Base-by-base conservation (phyloP, 768 basidiomycete species). In the Pleurotus ostreatus region DNA sequence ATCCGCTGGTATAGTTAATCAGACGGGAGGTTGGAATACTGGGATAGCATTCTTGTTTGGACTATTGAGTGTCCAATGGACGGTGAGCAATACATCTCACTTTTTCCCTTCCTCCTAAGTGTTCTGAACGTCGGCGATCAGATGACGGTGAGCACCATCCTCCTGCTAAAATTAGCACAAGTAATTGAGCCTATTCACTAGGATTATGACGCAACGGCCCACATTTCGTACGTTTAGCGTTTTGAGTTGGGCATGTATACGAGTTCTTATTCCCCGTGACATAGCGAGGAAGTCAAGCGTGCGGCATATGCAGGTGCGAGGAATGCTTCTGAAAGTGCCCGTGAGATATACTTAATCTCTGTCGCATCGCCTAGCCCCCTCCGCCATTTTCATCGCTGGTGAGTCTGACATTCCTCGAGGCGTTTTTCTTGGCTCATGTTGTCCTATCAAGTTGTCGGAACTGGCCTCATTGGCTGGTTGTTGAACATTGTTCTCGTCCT, bases 1-100 rank as follows among this genome's bases (percentile, higher is more conserved):
- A 12, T 76, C 82, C 22, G 77, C 68, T 3, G 89, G 89, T n/a
- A 67, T 91, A 49, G 71, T 83, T 46, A 96, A 96, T 67, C 81
- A 85, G 62, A 87, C 91, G 0, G 89, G 90, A 25, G 92, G 87
- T 57, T 86, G 84, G 80, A 86, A 84, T 61, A 81, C 78, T 40
- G 92, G 92, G 0, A 74, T 95, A 44, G 86, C 91, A 0, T 93
- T 94, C 74, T 73, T 92, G 18, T 86, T 96, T 61, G 93, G 92
- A 22, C 70, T 94, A 49, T 76, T 94, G 25, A 88, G 85, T 57
- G 93, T 95, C 18, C 91, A 93, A 66, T 93, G 91, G 89, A 91
- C 89, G 61, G 86, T 90, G 62, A 34, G 85, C 72, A 16, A 23
- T 30, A 16, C 4, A 18, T 43, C 13, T 34, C 49, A 20, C 45